These are phyloP conservation scores for Parathielavia appendiculata DNA, from an alignment of 495 filamentous ascomycete species.

Conservation along the genomic window DNA sequence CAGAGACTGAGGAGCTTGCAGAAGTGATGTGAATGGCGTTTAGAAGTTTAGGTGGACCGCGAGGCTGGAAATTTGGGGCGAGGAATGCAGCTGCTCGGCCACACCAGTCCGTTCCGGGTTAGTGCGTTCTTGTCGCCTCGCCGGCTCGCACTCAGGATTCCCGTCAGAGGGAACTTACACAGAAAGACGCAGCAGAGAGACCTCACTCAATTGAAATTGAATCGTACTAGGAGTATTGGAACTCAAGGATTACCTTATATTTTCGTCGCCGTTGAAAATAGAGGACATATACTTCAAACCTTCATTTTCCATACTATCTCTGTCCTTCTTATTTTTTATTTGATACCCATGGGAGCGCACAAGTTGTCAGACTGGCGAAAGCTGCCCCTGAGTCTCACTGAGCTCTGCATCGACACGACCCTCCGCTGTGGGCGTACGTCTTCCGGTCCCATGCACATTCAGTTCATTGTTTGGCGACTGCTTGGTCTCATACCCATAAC, in stretches of 20 bases:
- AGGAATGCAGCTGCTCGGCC: slow-evolving; percentile 7
- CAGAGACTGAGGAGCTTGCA: slow-evolving; percentile 1
- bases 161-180: neutral
- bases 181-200: too few species aligned
- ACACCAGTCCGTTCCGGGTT: slow-evolving; percentile 20
- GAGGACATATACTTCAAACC: too few species aligned
- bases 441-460: neutral
- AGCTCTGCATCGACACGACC: slow-evolving; percentile 87
- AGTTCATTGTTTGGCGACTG: neutral
- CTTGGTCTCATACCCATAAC: neutral
- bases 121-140: slow-evolving; percentile 6
- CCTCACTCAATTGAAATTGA: too few species aligned
- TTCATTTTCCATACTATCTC: neutral
- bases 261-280: too few species aligned
- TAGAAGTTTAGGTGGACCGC: slow-evolving; percentile 18
- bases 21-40: slow-evolving; percentile 6
- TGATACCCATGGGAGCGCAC: slow-evolving; percentile 9
- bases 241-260: too few species aligned
- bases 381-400: slow-evolving; percentile 69
- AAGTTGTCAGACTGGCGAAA: slow-evolving; percentile 66
- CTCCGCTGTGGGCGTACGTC: slow-evolving; percentile 66
- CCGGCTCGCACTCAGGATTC: neutral
- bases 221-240: too few species aligned
- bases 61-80: slow-evolving; percentile 40
- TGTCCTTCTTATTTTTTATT: neutral